phyloP scores from a whole-genome alignment of 106 monocot species.

The Gastrodia elata region DNA sequence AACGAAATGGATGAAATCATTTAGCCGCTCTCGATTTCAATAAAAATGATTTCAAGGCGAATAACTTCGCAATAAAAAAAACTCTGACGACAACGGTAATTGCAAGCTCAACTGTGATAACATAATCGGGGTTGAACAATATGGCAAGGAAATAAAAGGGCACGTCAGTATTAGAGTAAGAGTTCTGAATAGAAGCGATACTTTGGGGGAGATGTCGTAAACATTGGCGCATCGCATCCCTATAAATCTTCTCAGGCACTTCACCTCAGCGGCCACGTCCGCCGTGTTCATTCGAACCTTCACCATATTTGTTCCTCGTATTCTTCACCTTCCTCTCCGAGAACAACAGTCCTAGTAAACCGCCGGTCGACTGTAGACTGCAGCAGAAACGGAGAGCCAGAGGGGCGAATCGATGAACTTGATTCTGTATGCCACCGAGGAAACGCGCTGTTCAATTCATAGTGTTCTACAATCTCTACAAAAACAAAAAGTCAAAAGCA shows the following conservation, averaged over 20 bases:
- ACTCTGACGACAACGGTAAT: not conserved
- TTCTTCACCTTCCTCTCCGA: not conserved
- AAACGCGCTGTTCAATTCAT: too few species aligned
- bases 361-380: too few species aligned
- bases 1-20: too few species aligned
- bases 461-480: too few species aligned
- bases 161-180: not conserved
- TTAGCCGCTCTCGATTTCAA: not conserved
- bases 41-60: not conserved
- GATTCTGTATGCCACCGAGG: too few species aligned
- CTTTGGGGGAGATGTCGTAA: constrained; percentile 97
- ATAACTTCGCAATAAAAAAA: not conserved
- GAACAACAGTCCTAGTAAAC: not conserved
- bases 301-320: constrained; percentile 54
- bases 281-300: constrained; percentile 99
- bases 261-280: constrained; percentile 96
- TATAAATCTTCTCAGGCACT: constrained; percentile 91
- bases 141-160: not conserved
- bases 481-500: too few species aligned
- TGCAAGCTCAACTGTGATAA: not conserved
- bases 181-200: not conserved
- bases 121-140: not conserved
- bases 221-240: constrained; percentile 99
- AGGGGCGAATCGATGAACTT: too few species aligned
- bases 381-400: too few species aligned